Evolutionary conservation across 192 early-diverging fungal genomes (phyloP).

Genomic region (Coemansia sp.): DNA sequence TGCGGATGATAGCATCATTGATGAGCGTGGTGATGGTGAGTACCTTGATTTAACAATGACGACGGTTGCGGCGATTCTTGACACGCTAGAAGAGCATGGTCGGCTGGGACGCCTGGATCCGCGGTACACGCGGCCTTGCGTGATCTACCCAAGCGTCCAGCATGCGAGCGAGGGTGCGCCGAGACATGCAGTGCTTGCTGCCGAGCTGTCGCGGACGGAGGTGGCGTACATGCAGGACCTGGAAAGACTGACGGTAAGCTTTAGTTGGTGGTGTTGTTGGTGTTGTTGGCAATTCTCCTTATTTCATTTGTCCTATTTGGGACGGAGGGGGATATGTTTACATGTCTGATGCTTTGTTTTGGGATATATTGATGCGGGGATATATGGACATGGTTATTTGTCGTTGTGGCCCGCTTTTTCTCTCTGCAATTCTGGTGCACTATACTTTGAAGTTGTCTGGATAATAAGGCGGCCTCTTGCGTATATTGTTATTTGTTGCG

Average conservation of each 20-base stretch:
- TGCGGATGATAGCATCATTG: constrained; percentile 10
- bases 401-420: too few relatives aligned
- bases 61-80: constrained; percentile 27
- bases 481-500: background rate
- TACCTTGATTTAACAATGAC: constrained; percentile 28
- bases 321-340: background rate
- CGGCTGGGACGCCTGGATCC: constrained; percentile 23
- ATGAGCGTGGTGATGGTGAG: constrained; percentile 9
- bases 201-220: constrained; percentile 50
- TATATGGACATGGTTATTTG: too few relatives aligned
- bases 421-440: background rate
- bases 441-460: background rate
- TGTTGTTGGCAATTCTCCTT: background rate
- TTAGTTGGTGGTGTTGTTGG: background rate
- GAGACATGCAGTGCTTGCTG: constrained; percentile 24
- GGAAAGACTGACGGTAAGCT: constrained; percentile 40
- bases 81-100: constrained; percentile 34
- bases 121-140: constrained; percentile 35
- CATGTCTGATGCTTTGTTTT: too few relatives aligned
- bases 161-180: constrained; percentile 13
- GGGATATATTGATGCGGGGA: too few relatives aligned
- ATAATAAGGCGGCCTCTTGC: background rate
- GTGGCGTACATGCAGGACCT: constrained; percentile 53
- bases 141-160: constrained; percentile 33
- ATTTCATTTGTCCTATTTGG: background rate